A percentile compares a stretch with the other conserved stretches of the same genome.
Conservation (phyloP, 1,284 basidiomycete genomes). For the Boletus smithii region DNA sequence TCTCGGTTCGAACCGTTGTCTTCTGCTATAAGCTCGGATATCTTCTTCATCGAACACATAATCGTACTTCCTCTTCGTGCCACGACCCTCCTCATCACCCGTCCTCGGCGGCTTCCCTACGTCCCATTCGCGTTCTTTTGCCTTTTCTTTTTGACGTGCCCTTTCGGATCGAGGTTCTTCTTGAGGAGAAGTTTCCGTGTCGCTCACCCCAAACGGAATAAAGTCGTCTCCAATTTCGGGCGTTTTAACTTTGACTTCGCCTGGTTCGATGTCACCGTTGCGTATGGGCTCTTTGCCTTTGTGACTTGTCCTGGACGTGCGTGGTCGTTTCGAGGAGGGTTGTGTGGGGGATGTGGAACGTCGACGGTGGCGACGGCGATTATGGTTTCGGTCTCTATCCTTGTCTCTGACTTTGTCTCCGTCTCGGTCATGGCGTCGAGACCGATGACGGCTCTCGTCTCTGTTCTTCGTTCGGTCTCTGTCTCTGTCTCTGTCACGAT, state of each 20-base stretch:
- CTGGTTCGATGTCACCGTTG: constrained; percentile 7
- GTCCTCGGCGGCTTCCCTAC: constrained; percentile 30
- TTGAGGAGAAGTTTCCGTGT: constrained; percentile 35
- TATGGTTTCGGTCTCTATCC: constrained; percentile 1
- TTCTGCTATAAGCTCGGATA: constrained; percentile 36
- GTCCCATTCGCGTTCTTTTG: constrained; percentile 44
- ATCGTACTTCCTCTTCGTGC: constrained; percentile 44
- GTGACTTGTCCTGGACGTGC: constrained; percentile 7
- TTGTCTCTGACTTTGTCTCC: too few species aligned
- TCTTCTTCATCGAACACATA: constrained; percentile 46
- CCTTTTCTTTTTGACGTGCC: constrained; percentile 28
- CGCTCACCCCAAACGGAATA: constrained; percentile 49
- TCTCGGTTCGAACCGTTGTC: constrained; percentile 50
- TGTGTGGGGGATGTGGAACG: constrained; percentile 16
- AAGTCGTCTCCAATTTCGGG: constrained; percentile 51
- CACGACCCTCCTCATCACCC: constrained; percentile 26
- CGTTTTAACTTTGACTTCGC: constrained; percentile 8
- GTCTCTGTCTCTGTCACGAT: too few species aligned
- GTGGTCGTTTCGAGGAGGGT: constrained; percentile 18
- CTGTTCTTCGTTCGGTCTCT: constrained; percentile 12
- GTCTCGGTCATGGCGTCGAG: constrained; percentile 4
- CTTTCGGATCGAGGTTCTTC: constrained; percentile 21
- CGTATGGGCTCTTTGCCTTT: constrained; percentile 21
- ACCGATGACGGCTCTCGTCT: constrained; percentile 9
- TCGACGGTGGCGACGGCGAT: constrained; percentile 4